A percentile compares a stretch with the other conserved stretches of the same genome.
Conservation (phyloP, 345 rosid genomes). For the Gossypioides kirkii region DNA sequence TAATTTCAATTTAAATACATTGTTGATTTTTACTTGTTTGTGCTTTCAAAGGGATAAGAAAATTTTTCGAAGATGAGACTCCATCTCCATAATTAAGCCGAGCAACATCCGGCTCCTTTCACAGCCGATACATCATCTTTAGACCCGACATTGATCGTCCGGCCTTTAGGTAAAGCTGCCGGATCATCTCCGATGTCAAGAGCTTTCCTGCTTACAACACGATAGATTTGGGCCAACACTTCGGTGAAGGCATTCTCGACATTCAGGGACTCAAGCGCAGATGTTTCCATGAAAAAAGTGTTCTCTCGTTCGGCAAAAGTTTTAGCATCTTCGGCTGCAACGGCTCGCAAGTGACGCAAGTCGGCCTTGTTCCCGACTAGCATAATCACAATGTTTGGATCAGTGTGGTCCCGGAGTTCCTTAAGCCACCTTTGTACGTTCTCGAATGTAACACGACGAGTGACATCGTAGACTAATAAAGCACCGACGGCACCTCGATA, state of each 20-base stretch:
- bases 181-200: slow-evolving; percentile 80
- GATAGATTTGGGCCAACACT: slow-evolving; percentile 71
- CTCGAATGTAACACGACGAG: slow-evolving; percentile 77
- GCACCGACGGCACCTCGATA: slow-evolving; percentile 94
- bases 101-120: slow-evolving; percentile 76
- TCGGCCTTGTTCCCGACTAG: slow-evolving; percentile 90
- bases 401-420: slow-evolving; percentile 81
- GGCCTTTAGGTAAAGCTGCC: slow-evolving; percentile 77
- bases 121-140: slow-evolving; percentile 76
- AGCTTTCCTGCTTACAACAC: slow-evolving; percentile 72
- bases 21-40: neutral
- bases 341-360: slow-evolving; percentile 77
- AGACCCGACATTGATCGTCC: slow-evolving; percentile 56
- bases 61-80: neutral
- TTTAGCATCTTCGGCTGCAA: slow-evolving; percentile 56
- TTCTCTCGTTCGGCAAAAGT: slow-evolving; percentile 67
- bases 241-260: slow-evolving; percentile 84
- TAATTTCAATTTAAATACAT: neutral
- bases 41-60: slow-evolving; percentile 7
- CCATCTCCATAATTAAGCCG: slow-evolving; percentile 27
- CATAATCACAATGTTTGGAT: slow-evolving; percentile 80
- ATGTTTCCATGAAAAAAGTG: slow-evolving; percentile 77
- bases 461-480: slow-evolving; percentile 70
- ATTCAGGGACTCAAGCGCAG: slow-evolving; percentile 74
- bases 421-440: slow-evolving; percentile 86